phyloP scores from a whole-genome alignment of 441 rosid genomes.

The Croton laevigatus region DNA sequence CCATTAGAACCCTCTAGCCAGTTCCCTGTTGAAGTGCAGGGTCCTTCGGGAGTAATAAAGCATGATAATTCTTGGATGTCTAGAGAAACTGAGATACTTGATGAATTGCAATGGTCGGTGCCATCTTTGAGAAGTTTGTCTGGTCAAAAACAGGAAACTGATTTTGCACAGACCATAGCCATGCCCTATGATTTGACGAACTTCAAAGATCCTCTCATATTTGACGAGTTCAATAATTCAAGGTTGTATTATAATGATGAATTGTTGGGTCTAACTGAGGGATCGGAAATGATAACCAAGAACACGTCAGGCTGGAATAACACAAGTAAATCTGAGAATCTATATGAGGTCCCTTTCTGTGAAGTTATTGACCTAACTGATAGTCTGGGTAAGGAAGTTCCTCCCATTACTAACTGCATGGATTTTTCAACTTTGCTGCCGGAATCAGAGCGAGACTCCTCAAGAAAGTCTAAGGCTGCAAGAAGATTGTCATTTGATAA shows the following conservation, averaged over 20 bases:
- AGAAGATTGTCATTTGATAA: constrained; percentile 55
- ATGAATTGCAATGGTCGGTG: constrained; percentile 35
- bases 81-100: constrained; percentile 37
- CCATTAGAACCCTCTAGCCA: constrained; percentile 37
- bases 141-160: constrained; percentile 37
- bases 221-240: constrained; percentile 30
- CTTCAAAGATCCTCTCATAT: constrained; percentile 22
- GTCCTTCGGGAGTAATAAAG: constrained; percentile 38
- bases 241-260: constrained; percentile 32
- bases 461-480: constrained; percentile 43
- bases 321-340: constrained; percentile 31
- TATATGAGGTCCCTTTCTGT: constrained; percentile 42
- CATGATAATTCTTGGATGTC: constrained; percentile 39
- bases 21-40: constrained; percentile 32
- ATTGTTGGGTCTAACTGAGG: constrained; percentile 30
- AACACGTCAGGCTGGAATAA: constrained; percentile 31
- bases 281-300: constrained; percentile 32
- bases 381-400: constrained; percentile 35
- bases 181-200: constrained; percentile 24
- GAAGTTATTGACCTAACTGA: constrained; percentile 55
- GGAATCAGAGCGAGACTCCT: constrained; percentile 42
- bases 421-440: constrained; percentile 38
- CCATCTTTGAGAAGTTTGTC: constrained; percentile 35
- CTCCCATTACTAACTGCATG: constrained; percentile 33
- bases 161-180: constrained; percentile 29